phyloP scores from a whole-genome alignment of 345 rosid genomes.

The Eucalyptus melliodora region DNA sequence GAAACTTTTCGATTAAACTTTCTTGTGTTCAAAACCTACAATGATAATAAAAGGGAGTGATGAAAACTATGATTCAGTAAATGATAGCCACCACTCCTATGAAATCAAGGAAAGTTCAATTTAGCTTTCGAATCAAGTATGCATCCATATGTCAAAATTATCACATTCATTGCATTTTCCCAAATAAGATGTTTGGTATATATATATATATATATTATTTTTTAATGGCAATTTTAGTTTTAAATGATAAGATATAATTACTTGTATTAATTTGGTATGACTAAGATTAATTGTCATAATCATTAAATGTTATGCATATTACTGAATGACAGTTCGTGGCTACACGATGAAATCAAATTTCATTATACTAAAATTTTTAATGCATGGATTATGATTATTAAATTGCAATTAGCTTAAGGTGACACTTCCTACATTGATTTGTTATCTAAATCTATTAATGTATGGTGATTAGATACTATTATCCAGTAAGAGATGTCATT shows the following conservation, averaged over 20 bases:
- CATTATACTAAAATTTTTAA: not conserved
- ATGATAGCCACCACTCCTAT: no score
- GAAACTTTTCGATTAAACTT: no score
- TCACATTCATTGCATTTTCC: no score
- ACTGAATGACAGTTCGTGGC: not conserved
- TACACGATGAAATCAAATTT: not conserved
- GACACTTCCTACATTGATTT: not conserved
- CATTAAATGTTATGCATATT: not conserved
- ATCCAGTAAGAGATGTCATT: not conserved
- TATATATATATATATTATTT: no score
- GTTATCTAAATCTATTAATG: not conserved
- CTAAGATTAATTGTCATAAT: not conserved
- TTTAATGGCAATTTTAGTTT: not conserved
- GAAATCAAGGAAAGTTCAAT: no score
- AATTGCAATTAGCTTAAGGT: not conserved
- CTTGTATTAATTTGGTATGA: not conserved
- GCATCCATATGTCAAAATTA: no score
- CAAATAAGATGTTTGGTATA: no score
- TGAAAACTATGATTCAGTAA: no score
- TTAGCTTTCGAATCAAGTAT: no score
- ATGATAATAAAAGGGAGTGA: no score
- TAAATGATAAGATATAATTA: not conserved
- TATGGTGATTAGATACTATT: not conserved
- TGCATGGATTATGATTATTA: not conserved
- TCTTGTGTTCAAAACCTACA: no score